Percentiles rank a stretch among this genome's conserved stretches.
Conservation (phyloP, 169 alveolate genomes). For the Plasmodium vivax region DNA sequence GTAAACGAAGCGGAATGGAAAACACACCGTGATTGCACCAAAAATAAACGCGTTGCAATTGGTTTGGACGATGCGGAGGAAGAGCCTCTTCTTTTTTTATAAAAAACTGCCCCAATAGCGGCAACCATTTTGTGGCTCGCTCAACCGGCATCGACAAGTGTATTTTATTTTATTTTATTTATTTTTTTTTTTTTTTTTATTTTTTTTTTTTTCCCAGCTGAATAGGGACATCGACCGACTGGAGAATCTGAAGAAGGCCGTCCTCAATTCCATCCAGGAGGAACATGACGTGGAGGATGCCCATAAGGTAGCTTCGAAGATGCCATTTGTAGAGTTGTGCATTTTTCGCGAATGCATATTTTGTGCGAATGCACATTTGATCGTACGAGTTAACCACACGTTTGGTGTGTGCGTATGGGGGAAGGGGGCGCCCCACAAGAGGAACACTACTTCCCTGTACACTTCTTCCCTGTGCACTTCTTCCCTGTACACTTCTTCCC, state of each 20-base stretch:
- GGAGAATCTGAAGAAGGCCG: slow-evolving; percentile 87
- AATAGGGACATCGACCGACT: slow-evolving; percentile 86
- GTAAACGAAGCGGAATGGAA: not conserved
- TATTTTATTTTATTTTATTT: not conserved
- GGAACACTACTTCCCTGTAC: not conserved
- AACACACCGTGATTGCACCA: not conserved
- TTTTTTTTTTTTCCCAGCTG: slow-evolving; percentile 68
- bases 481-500: not conserved
- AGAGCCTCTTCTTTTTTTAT: not conserved
- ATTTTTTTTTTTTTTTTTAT: not conserved
- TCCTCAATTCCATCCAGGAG: slow-evolving; percentile 87
- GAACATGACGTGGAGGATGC: slow-evolving; percentile 79
- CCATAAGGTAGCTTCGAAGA: slow-evolving; percentile 35
- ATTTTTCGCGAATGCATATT: not conserved
- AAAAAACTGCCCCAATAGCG: not conserved
- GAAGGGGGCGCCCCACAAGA: not conserved
- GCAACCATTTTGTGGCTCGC: not conserved
- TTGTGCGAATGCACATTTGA: no score
- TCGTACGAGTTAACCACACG: not conserved
- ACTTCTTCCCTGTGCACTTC: not conserved
- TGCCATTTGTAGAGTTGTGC: not conserved
- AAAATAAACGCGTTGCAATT: not conserved
- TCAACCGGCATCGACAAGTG: not conserved
- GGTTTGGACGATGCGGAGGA: not conserved
- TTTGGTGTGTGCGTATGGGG: not conserved